A percentile compares a stretch with the other conserved stretches of the same genome.
phyloP scores from a whole-genome alignment of 1,284 basidiomycete genomes.

The Gomphus bonarii region DNA sequence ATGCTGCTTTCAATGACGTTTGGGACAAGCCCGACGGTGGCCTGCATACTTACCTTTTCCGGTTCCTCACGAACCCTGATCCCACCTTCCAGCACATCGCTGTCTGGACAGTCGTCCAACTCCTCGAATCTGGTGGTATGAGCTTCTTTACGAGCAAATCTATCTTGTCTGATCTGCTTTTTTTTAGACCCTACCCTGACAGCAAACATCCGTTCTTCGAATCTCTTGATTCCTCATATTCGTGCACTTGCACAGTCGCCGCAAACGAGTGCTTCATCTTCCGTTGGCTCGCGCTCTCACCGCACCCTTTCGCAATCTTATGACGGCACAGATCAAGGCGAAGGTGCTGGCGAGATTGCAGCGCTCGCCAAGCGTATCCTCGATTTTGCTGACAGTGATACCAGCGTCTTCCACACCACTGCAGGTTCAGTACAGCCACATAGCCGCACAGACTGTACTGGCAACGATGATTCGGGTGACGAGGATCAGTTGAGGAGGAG shows the following conservation, averaged over 20 bases:
- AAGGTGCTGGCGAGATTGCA: constrained; percentile 83
- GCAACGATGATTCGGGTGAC: constrained; percentile 31
- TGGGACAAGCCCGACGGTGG: constrained; percentile 98
- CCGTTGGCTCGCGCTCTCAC: constrained; percentile 60
- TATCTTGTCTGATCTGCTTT: constrained; percentile 1
- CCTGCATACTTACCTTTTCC: constrained; percentile 89
- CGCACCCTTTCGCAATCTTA: constrained; percentile 59
- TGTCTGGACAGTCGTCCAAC: constrained; percentile 97
- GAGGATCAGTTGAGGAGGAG: constrained; percentile 71
- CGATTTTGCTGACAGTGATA: constrained; percentile 72
- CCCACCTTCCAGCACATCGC: constrained; percentile 99
- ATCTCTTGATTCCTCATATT: constrained; percentile 75
- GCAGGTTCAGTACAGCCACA: constrained; percentile 23
- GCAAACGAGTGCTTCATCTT: constrained; percentile 61
- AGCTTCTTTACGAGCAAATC: background rate
- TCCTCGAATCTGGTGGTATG: constrained; percentile 86
- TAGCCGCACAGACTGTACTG: constrained; percentile 46
- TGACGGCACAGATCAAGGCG: constrained; percentile 71
- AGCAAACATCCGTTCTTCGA: constrained; percentile 79
- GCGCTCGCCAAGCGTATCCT: constrained; percentile 75
- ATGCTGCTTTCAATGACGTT: constrained; percentile 94
- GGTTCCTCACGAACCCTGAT: constrained; percentile 90
- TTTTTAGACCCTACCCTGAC: constrained; percentile 74
- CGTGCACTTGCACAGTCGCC: constrained; percentile 70
- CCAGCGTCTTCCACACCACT: constrained; percentile 46